Evolutionary conservation across 495 filamentous ascomycete species (phyloP).

Genomic region (Apiosordaria backusii): DNA sequence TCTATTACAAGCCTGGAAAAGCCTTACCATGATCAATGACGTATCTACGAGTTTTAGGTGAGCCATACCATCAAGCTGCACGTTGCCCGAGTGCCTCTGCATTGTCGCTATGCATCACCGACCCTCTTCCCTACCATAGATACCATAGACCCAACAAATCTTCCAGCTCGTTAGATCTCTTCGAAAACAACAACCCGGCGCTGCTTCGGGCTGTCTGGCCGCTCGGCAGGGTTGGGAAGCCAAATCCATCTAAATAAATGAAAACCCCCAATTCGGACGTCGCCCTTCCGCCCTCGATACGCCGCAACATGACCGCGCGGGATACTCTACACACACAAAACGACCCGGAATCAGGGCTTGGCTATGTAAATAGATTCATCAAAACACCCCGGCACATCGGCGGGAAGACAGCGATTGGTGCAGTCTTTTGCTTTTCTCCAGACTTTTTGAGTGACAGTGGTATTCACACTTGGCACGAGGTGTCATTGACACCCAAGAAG

Average conservation of each 20-base stretch:
- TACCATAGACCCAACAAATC: not conserved
- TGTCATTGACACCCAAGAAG: not conserved
- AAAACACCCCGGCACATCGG: conserved; percentile 11
- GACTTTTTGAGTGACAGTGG: not conserved
- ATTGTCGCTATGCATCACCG: not conserved
- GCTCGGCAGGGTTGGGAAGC: conserved; percentile 4
- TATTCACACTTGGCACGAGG: not conserved
- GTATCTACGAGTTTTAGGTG: not conserved
- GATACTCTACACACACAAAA: not conserved
- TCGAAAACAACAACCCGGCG: not conserved
- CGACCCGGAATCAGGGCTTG: not conserved
- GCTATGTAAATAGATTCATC: conserved; percentile 6
- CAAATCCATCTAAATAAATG: conserved; percentile 16
- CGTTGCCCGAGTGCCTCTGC: no score
- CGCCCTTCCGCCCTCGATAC: conserved; percentile 16
- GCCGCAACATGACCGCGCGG: not conserved
- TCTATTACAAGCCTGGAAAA: not conserved
- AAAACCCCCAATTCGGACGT: conserved; percentile 14
- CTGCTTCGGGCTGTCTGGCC: not conserved
- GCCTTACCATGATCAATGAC: not conserved
- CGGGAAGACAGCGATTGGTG: conserved; percentile 4
- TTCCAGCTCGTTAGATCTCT: not conserved
- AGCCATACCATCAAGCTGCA: not conserved
- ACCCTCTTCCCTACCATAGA: no score
- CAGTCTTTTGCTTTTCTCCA: not conserved